Evolutionary conservation across 495 filamentous ascomycete species (phyloP).

Genomic region (Xylaria curta): DNA sequence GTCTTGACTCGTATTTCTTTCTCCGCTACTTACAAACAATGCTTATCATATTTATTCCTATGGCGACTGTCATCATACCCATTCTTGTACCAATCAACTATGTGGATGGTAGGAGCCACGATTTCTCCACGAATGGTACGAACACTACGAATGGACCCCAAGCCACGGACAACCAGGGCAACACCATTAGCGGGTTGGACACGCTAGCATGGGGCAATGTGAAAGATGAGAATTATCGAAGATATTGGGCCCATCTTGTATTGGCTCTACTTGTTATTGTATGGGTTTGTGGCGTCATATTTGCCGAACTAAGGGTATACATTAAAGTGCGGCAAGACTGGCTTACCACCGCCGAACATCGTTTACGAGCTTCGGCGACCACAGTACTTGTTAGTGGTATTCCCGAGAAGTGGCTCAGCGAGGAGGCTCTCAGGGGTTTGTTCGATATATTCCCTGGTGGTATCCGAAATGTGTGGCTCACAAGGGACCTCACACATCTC

Average conservation of each 20-base stretch:
- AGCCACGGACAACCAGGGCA: slow-evolving; percentile 41
- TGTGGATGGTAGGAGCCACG: slow-evolving; percentile 69
- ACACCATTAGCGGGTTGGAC: slow-evolving; percentile 72
- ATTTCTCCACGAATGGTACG: slow-evolving; percentile 45
- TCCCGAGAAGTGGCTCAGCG: slow-evolving; percentile 83
- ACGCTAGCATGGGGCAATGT: slow-evolving; percentile 91
- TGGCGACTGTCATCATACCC: slow-evolving; percentile 80
- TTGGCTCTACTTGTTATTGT: slow-evolving; percentile 80
- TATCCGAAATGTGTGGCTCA: slow-evolving; percentile 95
- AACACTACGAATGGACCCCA: slow-evolving; percentile 34
- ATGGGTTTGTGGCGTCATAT: slow-evolving; percentile 89
- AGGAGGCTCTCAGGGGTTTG: slow-evolving; percentile 79
- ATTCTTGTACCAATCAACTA: slow-evolving; percentile 87
- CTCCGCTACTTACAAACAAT: slow-evolving; percentile 93
- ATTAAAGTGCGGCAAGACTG: slow-evolving; percentile 94
- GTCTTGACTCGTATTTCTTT: slow-evolving; percentile 98
- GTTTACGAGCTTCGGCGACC: slow-evolving; percentile 92
- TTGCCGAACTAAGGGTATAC: slow-evolving; percentile 85
- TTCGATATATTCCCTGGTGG: slow-evolving; percentile 98
- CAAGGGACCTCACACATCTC: slow-evolving; percentile 87
- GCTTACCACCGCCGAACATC: slow-evolving; percentile 93
- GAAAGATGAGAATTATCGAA: slow-evolving; percentile 66
- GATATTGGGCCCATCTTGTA: slow-evolving; percentile 89
- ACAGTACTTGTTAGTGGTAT: slow-evolving; percentile 93
- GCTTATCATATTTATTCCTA: slow-evolving; percentile 86